phyloP scores from a whole-genome alignment of 1,284 basidiomycete species.

The Vanrija sp. region DNA sequence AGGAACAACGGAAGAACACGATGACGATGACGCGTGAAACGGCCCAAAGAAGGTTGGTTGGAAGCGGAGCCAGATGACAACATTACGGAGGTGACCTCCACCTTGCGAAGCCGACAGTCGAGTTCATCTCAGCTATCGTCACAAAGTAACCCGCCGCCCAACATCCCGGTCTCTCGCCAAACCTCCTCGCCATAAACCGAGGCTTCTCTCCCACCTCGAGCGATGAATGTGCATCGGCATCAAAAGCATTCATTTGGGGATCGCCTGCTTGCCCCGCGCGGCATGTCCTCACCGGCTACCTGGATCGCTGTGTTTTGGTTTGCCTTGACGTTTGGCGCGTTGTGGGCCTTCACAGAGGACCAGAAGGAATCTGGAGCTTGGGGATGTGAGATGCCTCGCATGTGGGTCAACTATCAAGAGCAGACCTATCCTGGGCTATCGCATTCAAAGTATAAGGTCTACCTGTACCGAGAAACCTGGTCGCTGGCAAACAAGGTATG shows the following conservation, averaged over 20 bases:
- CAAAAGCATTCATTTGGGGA: too few relatives aligned
- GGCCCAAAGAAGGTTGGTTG: neutral
- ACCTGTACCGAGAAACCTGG: slow-evolving; percentile 74
- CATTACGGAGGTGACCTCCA: neutral
- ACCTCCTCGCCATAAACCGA: too few relatives aligned
- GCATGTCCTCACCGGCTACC: too few relatives aligned
- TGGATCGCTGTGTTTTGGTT: slow-evolving; percentile 1
- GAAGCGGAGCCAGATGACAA: neutral
- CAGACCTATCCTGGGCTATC: slow-evolving; percentile 24
- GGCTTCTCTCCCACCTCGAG: too few relatives aligned
- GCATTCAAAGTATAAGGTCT: slow-evolving; percentile 70
- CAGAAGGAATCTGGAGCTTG: slow-evolving; percentile 30
- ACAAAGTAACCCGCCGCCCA: too few relatives aligned
- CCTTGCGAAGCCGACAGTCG: neutral
- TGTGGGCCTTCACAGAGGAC: slow-evolving; percentile 10
- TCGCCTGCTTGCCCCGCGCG: too few relatives aligned
- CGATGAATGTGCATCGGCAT: too few relatives aligned
- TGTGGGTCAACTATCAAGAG: slow-evolving; percentile 65
- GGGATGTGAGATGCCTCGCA: slow-evolving; percentile 91
- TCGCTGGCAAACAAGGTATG: too few relatives aligned
- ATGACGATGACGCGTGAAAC: neutral
- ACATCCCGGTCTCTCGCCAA: too few relatives aligned
- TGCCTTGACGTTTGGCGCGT: slow-evolving; percentile 4
- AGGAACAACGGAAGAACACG: neutral
- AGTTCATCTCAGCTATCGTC: too few relatives aligned